Conservation (phyloP, 73 alveolate genomes). For the Symbiodinium pilosum region DNA sequence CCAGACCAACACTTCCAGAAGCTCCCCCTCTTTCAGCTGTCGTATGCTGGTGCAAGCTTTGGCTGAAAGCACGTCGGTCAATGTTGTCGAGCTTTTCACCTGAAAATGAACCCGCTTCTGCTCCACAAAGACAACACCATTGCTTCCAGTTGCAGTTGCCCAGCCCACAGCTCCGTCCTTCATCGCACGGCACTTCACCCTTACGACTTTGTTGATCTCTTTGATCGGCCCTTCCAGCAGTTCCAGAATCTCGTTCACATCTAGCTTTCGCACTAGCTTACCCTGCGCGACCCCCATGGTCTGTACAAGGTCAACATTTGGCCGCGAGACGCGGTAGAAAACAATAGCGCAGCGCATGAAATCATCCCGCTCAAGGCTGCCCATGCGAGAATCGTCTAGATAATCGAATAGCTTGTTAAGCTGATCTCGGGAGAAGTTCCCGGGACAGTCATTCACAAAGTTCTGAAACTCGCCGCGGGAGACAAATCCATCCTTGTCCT, state of each 20-base stretch:
- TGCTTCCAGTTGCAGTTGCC: conserved; percentile 92
- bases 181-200: conserved; percentile 86
- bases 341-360: conserved; percentile 69
- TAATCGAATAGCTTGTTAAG: conserved; percentile 78
- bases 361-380: conserved; percentile 72
- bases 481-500: conserved; percentile 73
- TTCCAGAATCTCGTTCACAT: conserved; percentile 78
- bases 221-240: conserved; percentile 67
- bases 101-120: conserved; percentile 92
- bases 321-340: conserved; percentile 72
- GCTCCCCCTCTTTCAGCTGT: conserved; percentile 86
- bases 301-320: conserved; percentile 79
- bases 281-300: conserved; percentile 93
- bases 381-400: conserved; percentile 57
- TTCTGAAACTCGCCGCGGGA: conserved; percentile 77
- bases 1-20: conserved; percentile 72
- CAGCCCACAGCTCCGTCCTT: conserved; percentile 74
- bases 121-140: conserved; percentile 76
- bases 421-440: conserved; percentile 84
- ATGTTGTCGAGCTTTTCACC: conserved; percentile 69
- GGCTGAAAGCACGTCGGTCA: conserved; percentile 84
- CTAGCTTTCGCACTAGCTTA: conserved; percentile 69
- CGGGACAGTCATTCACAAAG: conserved; percentile 86
- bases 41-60: conserved; percentile 74
- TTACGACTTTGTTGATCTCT: conserved; percentile 78